Evolutionary conservation across 2,329 filamentous ascomycete genomes (phyloP), one percentile per base, ranked within the genome.

Genomic region (Colletotrichum higginsianum): DNA sequence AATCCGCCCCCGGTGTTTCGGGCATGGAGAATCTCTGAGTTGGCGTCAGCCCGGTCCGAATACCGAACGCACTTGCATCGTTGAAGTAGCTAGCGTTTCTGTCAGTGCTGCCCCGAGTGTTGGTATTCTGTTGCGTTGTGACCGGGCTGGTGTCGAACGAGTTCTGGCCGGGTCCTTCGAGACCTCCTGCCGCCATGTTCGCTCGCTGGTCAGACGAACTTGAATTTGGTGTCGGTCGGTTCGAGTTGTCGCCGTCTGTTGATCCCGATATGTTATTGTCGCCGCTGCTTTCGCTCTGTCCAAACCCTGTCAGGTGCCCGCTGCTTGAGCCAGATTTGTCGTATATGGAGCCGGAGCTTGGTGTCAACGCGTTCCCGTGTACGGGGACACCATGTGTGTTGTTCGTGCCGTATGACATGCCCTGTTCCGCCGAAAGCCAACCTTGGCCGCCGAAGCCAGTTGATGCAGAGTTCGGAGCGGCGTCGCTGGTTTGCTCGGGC

Each of bases 201-300:
- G 65, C 79, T 18, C 79, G 79, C 30, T 82, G 78, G n/a, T 87
- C 86, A 2, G 86, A 86, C 2, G 81, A 82, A 75, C 86, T 89
- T 4, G 89, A 91, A 75, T 88, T 90, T 3, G 89, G 89, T 13
- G 89, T 91, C 26, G 85, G 88, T n/a, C 86, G 82, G 72, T 84
- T 88, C 3, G 88, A 90, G 58, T 81, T 81, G 8, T 82, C 83
- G 26, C 82, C 83, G 21, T 88, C 87, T 2, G 87, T 84, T 0
- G 88, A 89, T 4, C 80, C 82, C 0, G 85, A 86, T 66, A 85
- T 77, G 62, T 85, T 86, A 26, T 80, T 81, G 18, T 82, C 80
- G n/a, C 84, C 86, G 64, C 80, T 82, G 52, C 79, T 79, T n/a
- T 85, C 85, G 23, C 80, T 80, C 12, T 81, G 80, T 12, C 78